Percentiles rank a stretch among this genome's conserved stretches.
Evolutionary conservation across 305 asterid species (phyloP).

Genomic region (Fraxinus greggii): DNA sequence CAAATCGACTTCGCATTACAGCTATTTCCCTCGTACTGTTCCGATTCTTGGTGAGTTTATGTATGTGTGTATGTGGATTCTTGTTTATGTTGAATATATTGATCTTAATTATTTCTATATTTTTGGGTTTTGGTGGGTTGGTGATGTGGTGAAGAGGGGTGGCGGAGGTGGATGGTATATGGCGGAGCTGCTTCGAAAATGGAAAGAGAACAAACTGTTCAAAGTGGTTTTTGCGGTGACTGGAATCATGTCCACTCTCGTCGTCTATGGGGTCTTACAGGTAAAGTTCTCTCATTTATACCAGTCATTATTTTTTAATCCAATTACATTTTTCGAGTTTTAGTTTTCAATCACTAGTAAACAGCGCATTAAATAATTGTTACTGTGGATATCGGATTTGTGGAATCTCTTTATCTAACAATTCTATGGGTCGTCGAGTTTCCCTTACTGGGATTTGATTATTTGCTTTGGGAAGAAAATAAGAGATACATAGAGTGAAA

Average conservation of each 20-base stretch:
- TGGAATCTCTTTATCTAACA: not conserved
- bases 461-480: not conserved
- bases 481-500: not conserved
- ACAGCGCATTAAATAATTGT: not conserved
- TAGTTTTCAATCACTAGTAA: not conserved
- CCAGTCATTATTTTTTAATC: not conserved
- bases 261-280: conserved; percentile 88
- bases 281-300: conserved; percentile 27
- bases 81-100: not conserved
- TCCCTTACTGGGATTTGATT: not conserved
- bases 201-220: conserved; percentile 56
- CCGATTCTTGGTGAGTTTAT: conserved; percentile 20
- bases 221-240: conserved; percentile 69
- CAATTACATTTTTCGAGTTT: not conserved
- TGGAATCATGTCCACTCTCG: conserved; percentile 90
- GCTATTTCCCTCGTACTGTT: not conserved
- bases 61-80: not conserved
- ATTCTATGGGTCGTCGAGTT: not conserved
- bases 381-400: not conserved
- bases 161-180: conserved; percentile 55
- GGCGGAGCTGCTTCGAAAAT: conserved; percentile 48
- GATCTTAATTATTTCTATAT: not conserved
- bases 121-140: conserved; percentile 2
- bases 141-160: conserved; percentile 1
- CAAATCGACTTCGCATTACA: conserved; percentile 15